Percentiles rank a stretch among this genome's conserved stretches.
These are phyloP conservation scores for Neocatenulostroma microsporum DNA, from an alignment of 2,329 filamentous ascomycete species.

Conservation along the genomic window DNA sequence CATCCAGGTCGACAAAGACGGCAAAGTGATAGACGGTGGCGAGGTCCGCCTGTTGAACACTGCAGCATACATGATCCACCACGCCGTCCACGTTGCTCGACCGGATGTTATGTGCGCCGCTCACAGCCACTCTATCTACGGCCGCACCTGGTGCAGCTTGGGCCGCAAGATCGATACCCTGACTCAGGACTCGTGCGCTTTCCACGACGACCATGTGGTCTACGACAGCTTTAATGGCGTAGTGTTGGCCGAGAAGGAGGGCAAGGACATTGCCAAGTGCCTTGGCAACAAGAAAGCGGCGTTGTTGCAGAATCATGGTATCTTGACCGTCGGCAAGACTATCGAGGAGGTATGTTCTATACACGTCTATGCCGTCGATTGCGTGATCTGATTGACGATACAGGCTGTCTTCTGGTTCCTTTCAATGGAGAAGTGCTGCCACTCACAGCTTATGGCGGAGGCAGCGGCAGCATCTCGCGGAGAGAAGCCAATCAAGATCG, in stretches of 20 bases:
- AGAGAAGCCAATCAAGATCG: conserved; percentile 57
- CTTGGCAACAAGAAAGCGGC: conserved; percentile 36
- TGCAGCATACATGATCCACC: conserved; percentile 42
- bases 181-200: conserved; percentile 38
- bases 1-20: conserved; percentile 38
- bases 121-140: conserved; percentile 40
- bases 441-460: conserved; percentile 45
- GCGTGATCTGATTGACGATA: conserved; percentile 3
- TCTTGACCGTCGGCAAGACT: conserved; percentile 37
- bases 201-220: conserved; percentile 34
- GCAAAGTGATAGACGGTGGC: conserved; percentile 37
- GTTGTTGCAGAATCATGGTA: conserved; percentile 39
- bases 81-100: conserved; percentile 33
- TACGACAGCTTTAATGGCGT: conserved; percentile 43
- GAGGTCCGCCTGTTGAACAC: conserved; percentile 35
- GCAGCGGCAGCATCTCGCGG: conserved; percentile 56
- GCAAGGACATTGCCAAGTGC: conserved; percentile 35
- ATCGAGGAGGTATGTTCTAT: conserved; percentile 30
- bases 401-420: conserved; percentile 36
- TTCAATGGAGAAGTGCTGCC: conserved; percentile 35
- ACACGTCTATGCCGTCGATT: not conserved
- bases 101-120: conserved; percentile 41
- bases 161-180: conserved; percentile 38
- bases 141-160: conserved; percentile 37
- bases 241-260: conserved; percentile 40